A percentile compares a stretch with the other conserved stretches of the same genome.
Conservation (phyloP, 805 yeast genomes). For the Metschnikowia picachoensis region DNA sequence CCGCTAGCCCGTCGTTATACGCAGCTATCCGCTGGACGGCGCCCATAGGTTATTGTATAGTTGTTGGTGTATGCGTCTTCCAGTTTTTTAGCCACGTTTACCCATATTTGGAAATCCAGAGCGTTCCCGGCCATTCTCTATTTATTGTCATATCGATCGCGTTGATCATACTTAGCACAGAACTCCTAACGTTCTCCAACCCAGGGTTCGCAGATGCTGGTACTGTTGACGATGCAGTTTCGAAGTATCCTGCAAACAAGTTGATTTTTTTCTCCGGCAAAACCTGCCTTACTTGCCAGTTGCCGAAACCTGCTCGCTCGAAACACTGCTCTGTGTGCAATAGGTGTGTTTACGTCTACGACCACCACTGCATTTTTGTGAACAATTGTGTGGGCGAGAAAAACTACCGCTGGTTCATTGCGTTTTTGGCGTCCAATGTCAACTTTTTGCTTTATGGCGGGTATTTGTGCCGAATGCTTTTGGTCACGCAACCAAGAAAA, state of each 20-base stretch:
- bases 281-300: slow-evolving; percentile 46
- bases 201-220: slow-evolving; percentile 37
- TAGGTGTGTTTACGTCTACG: slow-evolving; percentile 44
- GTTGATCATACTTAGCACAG: slow-evolving; percentile 32
- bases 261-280: slow-evolving; percentile 49
- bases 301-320: slow-evolving; percentile 55
- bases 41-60: slow-evolving; percentile 38
- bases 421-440: slow-evolving; percentile 46
- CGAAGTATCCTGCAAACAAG: slow-evolving; percentile 40
- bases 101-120: slow-evolving; percentile 12
- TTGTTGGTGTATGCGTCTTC: slow-evolving; percentile 32
- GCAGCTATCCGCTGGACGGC: slow-evolving; percentile 38
- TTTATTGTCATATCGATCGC: slow-evolving; percentile 31
- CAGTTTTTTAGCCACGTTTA: slow-evolving; percentile 31
- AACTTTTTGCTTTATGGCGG: slow-evolving; percentile 41
- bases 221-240: slow-evolving; percentile 11
- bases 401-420: slow-evolving; percentile 59
- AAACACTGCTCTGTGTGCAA: slow-evolving; percentile 64
- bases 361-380: slow-evolving; percentile 64
- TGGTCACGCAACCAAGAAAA: slow-evolving; percentile 9
- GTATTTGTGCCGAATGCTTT: slow-evolving; percentile 26
- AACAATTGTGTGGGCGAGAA: slow-evolving; percentile 72
- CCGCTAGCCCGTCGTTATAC: slow-evolving; percentile 6
- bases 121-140: slow-evolving; percentile 9
- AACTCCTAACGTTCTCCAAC: slow-evolving; percentile 36